Evolutionary conservation across 192 early-diverging fungal genomes (phyloP), one percentile per base, ranked within the genome.

Genomic region (Chytriomyces sp.): DNA sequence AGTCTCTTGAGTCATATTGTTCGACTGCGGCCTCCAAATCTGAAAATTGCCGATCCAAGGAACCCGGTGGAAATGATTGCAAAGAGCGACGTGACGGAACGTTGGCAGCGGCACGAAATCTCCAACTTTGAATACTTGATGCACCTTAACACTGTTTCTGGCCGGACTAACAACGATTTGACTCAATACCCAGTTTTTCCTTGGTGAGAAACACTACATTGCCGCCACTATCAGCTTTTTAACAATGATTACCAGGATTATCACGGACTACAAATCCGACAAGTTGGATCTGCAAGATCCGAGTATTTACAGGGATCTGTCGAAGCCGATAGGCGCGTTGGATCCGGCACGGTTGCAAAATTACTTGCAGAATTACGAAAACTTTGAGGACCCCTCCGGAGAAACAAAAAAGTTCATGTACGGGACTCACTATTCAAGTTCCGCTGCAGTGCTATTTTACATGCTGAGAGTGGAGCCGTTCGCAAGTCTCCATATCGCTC

Each of bases 111-210:
- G 44, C 83, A 93, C 26, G 94, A 96, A 79, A 91, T 98, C 50
- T 91, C 92, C 60, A 98, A 98, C 73, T 98, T 97, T 81, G 96
- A 98, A 79, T 98, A 98, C 66, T 72, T 98, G 67, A 97, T 97
- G 94, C 88, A 90, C 47, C 86, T 98, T 8, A 98, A 98, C 80
- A 94, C 94, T 0, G 79, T 95, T 46, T 93, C 94, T 35, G 96
- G 84, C 1, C 70, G 84, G 28, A 87, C 81, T 2, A 82, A 83
- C 76, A 81, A 86, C 77, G 96, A 98, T 82, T 80, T 98, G 76
- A 96, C 96, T 0, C 97, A 97, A 81, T 98, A 97, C 74, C 97
- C 97, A 0, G 95, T 98, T 13, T 98, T 98, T 72, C 97, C 97
- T 6, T 98, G 97, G 95, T 93, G 87, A 70, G 57, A 28, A 64